Conservation (phyloP, 139 green algal species). For the Protoeuglena noctilucae region DNA sequence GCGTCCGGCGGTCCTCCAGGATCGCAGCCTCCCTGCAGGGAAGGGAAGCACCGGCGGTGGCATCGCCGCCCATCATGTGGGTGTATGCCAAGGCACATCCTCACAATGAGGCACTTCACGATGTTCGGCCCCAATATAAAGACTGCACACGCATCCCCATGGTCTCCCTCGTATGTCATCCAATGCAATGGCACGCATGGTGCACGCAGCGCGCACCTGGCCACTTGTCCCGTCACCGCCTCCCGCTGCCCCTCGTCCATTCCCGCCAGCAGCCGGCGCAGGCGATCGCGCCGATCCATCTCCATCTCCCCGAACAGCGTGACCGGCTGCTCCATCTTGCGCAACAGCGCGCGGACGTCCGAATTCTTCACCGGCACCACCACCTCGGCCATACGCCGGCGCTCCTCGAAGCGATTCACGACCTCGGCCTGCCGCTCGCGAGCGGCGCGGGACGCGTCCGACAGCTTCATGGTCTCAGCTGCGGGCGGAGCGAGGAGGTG, state of each 20-base stretch:
- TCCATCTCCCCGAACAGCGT: conserved; percentile 90
- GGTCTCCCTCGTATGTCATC: no score
- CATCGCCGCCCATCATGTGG: neutral
- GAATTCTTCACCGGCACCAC: conserved; percentile 57
- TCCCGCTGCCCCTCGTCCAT: conserved; percentile 14
- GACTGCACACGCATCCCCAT: no score
- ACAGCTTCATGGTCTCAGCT: no score
- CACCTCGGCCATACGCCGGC: no score
- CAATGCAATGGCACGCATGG: neutral
- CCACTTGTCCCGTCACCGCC: conserved; percentile 29
- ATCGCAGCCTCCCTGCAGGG: neutral
- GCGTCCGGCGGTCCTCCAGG: neutral
- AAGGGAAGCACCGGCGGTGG: neutral
- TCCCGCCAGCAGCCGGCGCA: conserved; percentile 52
- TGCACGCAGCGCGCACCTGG: conserved; percentile 6
- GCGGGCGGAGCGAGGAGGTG: no score
- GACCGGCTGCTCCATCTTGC: conserved; percentile 66
- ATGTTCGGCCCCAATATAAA: no score
- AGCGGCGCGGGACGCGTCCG: no score
- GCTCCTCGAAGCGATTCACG: no score
- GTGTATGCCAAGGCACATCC: no score
- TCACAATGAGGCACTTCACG: no score
- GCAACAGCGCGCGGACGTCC: conserved; percentile 55
- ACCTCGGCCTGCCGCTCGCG: no score
- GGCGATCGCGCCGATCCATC: conserved; percentile 18